Evolutionary conservation across 1,284 basidiomycete genomes (phyloP).

Genomic region (Malassezia yamatoensis): DNA sequence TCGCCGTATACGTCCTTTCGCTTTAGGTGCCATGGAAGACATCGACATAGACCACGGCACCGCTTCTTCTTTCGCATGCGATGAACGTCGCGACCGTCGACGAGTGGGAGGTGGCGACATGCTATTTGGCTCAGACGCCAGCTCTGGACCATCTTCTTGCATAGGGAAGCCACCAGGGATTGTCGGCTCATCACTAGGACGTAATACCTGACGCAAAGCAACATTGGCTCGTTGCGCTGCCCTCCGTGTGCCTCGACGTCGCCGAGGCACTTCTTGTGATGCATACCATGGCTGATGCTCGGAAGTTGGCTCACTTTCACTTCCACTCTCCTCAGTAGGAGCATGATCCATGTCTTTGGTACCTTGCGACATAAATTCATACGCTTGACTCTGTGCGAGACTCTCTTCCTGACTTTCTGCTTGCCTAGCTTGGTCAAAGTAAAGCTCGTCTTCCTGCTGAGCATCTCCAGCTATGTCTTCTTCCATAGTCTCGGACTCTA

Average conservation of each 20-base stretch:
- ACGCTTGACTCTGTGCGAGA: no score
- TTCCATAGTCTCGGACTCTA: not conserved
- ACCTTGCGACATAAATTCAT: no score
- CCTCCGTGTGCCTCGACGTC: not conserved
- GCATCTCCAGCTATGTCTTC: not conserved
- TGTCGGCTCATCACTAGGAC: not conserved
- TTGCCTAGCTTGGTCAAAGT: no score
- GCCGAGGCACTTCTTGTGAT: not conserved
- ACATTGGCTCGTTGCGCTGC: constrained; percentile 7
- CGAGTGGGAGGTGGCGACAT: not conserved
- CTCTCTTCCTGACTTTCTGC: no score
- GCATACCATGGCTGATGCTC: not conserved
- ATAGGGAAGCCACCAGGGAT: constrained; percentile 17
- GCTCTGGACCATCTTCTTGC: no score
- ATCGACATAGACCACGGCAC: not conserved
- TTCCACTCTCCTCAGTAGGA: no score
- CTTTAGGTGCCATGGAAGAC: not conserved
- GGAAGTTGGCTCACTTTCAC: no score
- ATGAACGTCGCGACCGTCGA: not conserved
- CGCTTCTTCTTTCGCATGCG: not conserved
- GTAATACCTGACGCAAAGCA: constrained; percentile 9
- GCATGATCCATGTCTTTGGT: no score
- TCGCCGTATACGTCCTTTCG: not conserved
- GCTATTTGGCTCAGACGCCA: not conserved
- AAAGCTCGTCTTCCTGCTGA: no score